Percentiles rank a stretch among this genome's conserved stretches.
phyloP scores from a whole-genome alignment of 768 basidiomycete species.

The Termitomyces heimii region DNA sequence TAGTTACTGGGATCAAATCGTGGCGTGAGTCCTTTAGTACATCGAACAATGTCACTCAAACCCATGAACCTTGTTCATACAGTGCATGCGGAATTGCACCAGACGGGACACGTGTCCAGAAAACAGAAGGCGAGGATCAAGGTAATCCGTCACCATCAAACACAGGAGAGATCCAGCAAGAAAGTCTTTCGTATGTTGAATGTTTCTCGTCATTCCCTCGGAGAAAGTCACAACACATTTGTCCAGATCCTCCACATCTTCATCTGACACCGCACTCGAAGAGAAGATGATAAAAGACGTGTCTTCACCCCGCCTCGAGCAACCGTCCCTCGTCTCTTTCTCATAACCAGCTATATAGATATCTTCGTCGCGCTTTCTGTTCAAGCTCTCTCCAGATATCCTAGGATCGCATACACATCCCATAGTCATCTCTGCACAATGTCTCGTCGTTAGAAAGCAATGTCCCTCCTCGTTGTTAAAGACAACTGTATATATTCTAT shows the following conservation, averaged over 20 bases:
- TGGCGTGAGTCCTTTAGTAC: constrained; percentile 41
- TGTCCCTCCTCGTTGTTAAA: not conserved
- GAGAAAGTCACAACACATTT: not conserved
- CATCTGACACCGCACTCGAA: constrained; percentile 7
- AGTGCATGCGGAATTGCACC: constrained; percentile 52
- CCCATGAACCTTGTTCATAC: not conserved
- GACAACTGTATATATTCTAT: not conserved
- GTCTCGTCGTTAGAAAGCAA: not conserved
- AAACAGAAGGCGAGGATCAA: constrained; percentile 2
- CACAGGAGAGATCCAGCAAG: not conserved
- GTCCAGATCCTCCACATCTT: not conserved
- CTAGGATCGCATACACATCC: not conserved
- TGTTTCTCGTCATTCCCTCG: not conserved
- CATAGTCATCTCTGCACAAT: not conserved
- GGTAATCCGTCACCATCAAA: not conserved
- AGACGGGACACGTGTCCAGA: constrained; percentile 44
- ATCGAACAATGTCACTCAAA: not conserved
- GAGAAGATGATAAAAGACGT: constrained; percentile 5
- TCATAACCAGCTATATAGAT: not conserved
- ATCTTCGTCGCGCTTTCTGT: not conserved
- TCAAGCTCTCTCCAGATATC: not conserved
- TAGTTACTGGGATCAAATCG: constrained; percentile 75
- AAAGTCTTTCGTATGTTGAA: not conserved
- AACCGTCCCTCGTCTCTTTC: not conserved
- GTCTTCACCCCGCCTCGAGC: not conserved